phyloP scores from a whole-genome alignment of 1,284 basidiomycete species.

The Taiwanofungus camphoratus region DNA sequence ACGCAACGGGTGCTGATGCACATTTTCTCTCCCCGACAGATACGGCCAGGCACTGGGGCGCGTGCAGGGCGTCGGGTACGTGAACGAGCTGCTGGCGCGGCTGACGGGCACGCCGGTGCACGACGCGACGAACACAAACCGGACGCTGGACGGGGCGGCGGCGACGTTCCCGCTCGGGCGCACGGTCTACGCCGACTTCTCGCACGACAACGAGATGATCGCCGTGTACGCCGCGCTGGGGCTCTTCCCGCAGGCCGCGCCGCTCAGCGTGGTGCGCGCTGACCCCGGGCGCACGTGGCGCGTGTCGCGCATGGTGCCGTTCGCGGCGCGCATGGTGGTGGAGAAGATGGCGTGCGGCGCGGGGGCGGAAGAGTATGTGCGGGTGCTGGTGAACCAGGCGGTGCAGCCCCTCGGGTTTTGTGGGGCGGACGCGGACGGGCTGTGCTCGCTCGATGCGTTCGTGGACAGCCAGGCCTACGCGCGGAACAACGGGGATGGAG shows the following conservation, averaged over 20 bases:
- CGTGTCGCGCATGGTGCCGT: conserved; percentile 56
- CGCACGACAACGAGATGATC: conserved; percentile 79
- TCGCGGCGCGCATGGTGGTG: conserved; percentile 56
- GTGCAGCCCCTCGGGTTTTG: conserved; percentile 62
- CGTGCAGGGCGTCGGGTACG: conserved; percentile 76
- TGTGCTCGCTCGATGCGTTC: conserved; percentile 65
- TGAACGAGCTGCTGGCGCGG: conserved; percentile 82
- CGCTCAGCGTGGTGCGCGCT: conserved; percentile 37
- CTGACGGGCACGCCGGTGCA: conserved; percentile 53
- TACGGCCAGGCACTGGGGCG: conserved; percentile 63
- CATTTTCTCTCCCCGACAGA: conserved; percentile 28
- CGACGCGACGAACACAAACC: conserved; percentile 75
- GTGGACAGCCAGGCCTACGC: conserved; percentile 69
- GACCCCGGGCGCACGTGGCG: conserved; percentile 48
- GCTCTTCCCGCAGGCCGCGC: conserved; percentile 41
- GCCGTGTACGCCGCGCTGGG: conserved; percentile 74
- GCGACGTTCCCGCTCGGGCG: conserved; percentile 70
- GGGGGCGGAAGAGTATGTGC: conserved; percentile 37
- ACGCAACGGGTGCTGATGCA: background rate
- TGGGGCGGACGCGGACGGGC: conserved; percentile 39
- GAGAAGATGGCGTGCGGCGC: conserved; percentile 49
- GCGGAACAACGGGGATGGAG: conserved; percentile 55
- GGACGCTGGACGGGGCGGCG: conserved; percentile 63
- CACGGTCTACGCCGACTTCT: conserved; percentile 70
- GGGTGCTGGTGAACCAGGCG: conserved; percentile 64